Conservation (phyloP, 371 early-diverging fungal species). For the Rhizopus stolonifer region DNA sequence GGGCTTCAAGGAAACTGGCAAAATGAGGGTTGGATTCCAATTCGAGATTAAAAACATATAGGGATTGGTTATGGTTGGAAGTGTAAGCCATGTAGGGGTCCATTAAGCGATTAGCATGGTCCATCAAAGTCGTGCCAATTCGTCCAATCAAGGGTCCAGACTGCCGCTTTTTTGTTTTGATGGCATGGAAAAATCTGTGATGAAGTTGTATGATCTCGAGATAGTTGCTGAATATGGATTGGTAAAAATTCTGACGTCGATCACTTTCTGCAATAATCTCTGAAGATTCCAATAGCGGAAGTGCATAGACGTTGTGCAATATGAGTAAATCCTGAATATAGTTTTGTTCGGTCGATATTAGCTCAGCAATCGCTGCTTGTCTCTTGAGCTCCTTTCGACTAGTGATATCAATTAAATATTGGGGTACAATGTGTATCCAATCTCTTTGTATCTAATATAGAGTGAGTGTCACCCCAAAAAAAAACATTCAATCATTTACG, state of each 20-base stretch:
- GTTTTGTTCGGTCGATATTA: slow-evolving; percentile 31
- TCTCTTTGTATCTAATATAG: slow-evolving; percentile 7
- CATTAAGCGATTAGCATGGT: slow-evolving; percentile 17
- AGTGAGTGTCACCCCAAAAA: not conserved
- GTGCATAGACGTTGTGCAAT: slow-evolving; percentile 27
- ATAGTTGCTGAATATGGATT: slow-evolving; percentile 37
- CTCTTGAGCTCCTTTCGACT: slow-evolving; percentile 29
- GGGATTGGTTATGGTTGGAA: slow-evolving; percentile 17
- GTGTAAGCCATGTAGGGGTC: slow-evolving; percentile 27
- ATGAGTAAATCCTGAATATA: slow-evolving; percentile 32
- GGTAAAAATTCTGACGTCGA: slow-evolving; percentile 25
- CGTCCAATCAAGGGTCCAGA: slow-evolving; percentile 20
- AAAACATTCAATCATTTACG: not conserved
- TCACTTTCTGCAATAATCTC: slow-evolving; percentile 4
- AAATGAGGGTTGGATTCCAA: slow-evolving; percentile 22
- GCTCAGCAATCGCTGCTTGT: slow-evolving; percentile 39
- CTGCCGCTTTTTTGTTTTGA: slow-evolving; percentile 11
- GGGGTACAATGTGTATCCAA: slow-evolving; percentile 25
- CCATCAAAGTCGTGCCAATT: slow-evolving; percentile 17
- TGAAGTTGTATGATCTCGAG: slow-evolving; percentile 23
- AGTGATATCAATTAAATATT: slow-evolving; percentile 15
- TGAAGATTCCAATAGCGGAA: slow-evolving; percentile 25
- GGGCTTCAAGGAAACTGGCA: slow-evolving; percentile 19
- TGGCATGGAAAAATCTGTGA: slow-evolving; percentile 14
- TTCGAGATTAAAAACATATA: slow-evolving; percentile 21